A percentile compares a stretch with the other conserved stretches of the same genome.
These are phyloP conservation scores for Saturnispora galanensis DNA, from an alignment of 805 yeast genomes.

Conservation along the genomic window DNA sequence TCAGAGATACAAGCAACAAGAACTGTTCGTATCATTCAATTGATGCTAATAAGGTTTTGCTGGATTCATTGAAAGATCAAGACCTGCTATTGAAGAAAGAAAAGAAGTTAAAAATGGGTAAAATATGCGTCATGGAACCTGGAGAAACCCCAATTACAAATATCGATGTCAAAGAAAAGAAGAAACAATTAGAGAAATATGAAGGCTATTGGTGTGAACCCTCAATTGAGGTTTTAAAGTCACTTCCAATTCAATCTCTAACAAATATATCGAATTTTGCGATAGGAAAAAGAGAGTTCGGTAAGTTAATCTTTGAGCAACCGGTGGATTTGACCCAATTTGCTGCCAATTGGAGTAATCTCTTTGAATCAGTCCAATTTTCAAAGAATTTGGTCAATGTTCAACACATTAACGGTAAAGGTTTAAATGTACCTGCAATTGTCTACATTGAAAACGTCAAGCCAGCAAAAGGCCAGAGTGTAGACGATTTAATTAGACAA, in stretches of 20 bases:
- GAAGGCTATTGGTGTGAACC: slow-evolving; percentile 69
- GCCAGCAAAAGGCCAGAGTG: slow-evolving; percentile 9
- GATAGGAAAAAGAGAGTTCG: slow-evolving; percentile 58
- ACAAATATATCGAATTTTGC: slow-evolving; percentile 52
- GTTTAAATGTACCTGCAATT: slow-evolving; percentile 69
- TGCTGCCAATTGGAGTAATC: slow-evolving; percentile 29
- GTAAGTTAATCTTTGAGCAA: slow-evolving; percentile 53
- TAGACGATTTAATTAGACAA: slow-evolving; percentile 28
- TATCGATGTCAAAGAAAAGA: too few relatives aligned
- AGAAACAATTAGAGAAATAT: too few relatives aligned
- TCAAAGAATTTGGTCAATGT: slow-evolving; percentile 47
- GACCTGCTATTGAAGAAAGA: too few relatives aligned
- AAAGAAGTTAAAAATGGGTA: too few relatives aligned
- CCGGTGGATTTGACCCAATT: slow-evolving; percentile 63
- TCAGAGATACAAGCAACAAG: too few relatives aligned
- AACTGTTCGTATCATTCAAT: too few relatives aligned
- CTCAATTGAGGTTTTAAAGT: slow-evolving; percentile 17
- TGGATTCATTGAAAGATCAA: too few relatives aligned
- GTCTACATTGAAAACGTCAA: slow-evolving; percentile 53
- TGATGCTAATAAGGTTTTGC: too few relatives aligned
- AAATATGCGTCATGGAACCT: too few relatives aligned
- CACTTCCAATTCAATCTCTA: slow-evolving; percentile 33
- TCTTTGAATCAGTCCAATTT: slow-evolving; percentile 37
- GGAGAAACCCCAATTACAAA: too few relatives aligned
- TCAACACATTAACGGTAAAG: slow-evolving; percentile 57